phyloP scores from a whole-genome alignment of 2,329 filamentous ascomycete genomes.

The Penicillium brasilianum region DNA sequence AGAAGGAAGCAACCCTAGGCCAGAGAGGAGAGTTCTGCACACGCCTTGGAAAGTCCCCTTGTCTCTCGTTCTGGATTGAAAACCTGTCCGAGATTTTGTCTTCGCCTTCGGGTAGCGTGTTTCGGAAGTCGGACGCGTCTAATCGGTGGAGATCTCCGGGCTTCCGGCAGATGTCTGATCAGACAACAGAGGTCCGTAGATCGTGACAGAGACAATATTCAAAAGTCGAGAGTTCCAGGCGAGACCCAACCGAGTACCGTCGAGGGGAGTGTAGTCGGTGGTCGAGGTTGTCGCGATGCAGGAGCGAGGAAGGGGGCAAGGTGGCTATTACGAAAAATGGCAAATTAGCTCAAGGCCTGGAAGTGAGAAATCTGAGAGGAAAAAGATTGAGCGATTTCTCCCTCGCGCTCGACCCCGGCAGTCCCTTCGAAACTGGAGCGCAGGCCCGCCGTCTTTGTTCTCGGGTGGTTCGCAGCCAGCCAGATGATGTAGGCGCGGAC shows the following conservation, averaged over 20 bases:
- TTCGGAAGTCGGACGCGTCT: slow-evolving; percentile 5
- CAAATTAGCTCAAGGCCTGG: slow-evolving; percentile 17
- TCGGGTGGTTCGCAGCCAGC: not conserved
- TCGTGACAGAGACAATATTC: not conserved
- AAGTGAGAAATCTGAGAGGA: not conserved
- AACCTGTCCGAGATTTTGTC: slow-evolving; percentile 7
- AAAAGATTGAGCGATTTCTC: slow-evolving; percentile 7
- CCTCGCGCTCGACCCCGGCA: not conserved
- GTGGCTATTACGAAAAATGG: slow-evolving; percentile 16
- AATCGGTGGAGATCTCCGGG: not conserved
- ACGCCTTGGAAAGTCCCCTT: not conserved
- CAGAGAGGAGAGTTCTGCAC: not conserved
- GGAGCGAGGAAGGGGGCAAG: slow-evolving; percentile 5
- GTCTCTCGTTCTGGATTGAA: not conserved
- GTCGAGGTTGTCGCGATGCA: slow-evolving; percentile 11
- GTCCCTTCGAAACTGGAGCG: not conserved
- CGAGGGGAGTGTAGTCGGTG: slow-evolving; percentile 19
- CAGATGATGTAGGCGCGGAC: not conserved
- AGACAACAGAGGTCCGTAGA: slow-evolving; percentile 1
- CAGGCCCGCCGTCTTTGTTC: slow-evolving; percentile 1
- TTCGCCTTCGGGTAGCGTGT: slow-evolving; percentile 3
- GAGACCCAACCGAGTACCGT: slow-evolving; percentile 18
- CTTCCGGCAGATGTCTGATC: not conserved
- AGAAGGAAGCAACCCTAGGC: not conserved
- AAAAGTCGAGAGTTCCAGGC: not conserved